Evolutionary conservation across 129 eudicot species (phyloP), one percentile per base, ranked within the genome.

Genomic region (Logfia minima): DNA sequence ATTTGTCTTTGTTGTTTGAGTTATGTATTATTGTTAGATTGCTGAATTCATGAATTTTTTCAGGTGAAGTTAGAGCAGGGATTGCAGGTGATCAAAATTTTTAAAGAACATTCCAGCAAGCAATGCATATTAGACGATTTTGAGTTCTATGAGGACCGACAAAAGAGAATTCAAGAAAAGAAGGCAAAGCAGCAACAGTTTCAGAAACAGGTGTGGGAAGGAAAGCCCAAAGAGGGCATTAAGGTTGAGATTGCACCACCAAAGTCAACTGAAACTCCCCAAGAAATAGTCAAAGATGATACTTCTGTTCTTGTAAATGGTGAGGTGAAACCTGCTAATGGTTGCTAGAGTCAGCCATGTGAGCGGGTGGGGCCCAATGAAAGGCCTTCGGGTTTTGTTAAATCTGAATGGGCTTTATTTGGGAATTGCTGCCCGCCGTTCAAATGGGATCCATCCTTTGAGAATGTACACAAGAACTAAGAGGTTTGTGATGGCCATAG

Each of bases 31-130:
- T 43, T 13, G 19, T 6, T 34, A 55, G 26, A 9, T 37, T 13
- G 24, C 39, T 3, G 14, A 29, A 22, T 9, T 26, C 4, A 66
- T 21, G 3, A 29, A 37, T 80, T 16, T 32, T 10, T 8, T 53
- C 77, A 91, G 97, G 97, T 89, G 34, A 92, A 87, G 52, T 71
- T 92, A 68, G 97, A 87, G 41, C 92, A 92, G 73, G 96, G 92
- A 0, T 79, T 89, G 72, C 90, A 92, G 71, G 65, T 92, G 80
- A 79, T 92, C 1, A 92, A 87, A 70, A 82, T 92, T 21, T 92
- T 92, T 28, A 92, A 92, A 77, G 87, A 86, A 29, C 92, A 92
- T 72, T 29, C 85, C 4, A 85, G 88, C 84, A 92, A 84, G 80
- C 91, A 86, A 53, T 81, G 97, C 70, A 84, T 92, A 61, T 82